Evolutionary conservation across 2,329 filamentous ascomycete species (phyloP).

Genomic region (Helminthosporium solani): DNA sequence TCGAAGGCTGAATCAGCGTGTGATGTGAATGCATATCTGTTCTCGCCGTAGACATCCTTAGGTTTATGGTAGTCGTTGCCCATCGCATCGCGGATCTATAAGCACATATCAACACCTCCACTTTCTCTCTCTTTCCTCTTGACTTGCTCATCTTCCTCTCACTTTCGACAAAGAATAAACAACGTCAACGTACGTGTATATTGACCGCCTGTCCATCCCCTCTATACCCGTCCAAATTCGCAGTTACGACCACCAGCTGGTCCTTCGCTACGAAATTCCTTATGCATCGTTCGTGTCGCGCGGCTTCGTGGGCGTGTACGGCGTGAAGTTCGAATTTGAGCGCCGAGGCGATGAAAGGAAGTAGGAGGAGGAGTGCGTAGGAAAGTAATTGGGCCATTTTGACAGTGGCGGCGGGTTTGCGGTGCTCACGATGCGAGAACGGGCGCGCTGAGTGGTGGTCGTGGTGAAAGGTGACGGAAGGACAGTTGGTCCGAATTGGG

Average conservation of each 20-base stretch:
- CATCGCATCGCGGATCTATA: slow-evolving; percentile 89
- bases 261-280: slow-evolving; percentile 93
- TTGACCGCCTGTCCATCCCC: slow-evolving; percentile 93
- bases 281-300: slow-evolving; percentile 80
- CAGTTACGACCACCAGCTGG: slow-evolving; percentile 92
- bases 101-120: background rate
- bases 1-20: slow-evolving; percentile 91
- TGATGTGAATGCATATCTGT: slow-evolving; percentile 90
- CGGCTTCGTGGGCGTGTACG: slow-evolving; percentile 60
- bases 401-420: slow-evolving; percentile 32
- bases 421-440: background rate
- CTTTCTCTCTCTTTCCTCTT: background rate
- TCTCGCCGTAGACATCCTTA: slow-evolving; percentile 88
- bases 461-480: slow-evolving; percentile 19
- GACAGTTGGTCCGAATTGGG: slow-evolving; percentile 36
- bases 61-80: slow-evolving; percentile 95
- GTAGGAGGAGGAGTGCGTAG: slow-evolving; percentile 38
- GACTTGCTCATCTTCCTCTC: background rate
- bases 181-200: slow-evolving; percentile 71
- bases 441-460: slow-evolving; percentile 2
- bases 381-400: slow-evolving; percentile 35
- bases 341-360: slow-evolving; percentile 55
- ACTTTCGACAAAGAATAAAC: background rate
- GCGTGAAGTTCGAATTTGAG: slow-evolving; percentile 93
- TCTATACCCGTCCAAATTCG: slow-evolving; percentile 78